Evolutionary conservation across 441 rosid genomes (phyloP).

Genomic region (Raphanus hybrid): DNA sequence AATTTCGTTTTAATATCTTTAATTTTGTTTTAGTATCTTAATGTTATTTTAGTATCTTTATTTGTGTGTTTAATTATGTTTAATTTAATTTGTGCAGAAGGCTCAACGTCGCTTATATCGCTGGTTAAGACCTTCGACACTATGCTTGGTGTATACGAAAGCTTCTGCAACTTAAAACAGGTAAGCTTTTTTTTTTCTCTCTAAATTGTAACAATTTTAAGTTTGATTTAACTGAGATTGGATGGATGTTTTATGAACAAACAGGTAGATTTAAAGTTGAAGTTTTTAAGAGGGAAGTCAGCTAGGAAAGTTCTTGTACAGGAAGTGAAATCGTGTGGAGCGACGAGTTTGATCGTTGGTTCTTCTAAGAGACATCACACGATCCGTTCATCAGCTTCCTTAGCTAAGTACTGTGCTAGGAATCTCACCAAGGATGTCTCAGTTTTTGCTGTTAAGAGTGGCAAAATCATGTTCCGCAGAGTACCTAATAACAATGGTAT

Average conservation of each 20-base stretch:
- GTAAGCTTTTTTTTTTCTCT: slow-evolving; percentile 33
- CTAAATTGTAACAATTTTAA: background rate
- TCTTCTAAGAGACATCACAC: slow-evolving; percentile 57
- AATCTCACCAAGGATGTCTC: slow-evolving; percentile 61
- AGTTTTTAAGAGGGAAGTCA: slow-evolving; percentile 81
- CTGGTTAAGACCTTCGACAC: slow-evolving; percentile 79
- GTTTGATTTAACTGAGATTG: background rate
- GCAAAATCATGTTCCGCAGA: slow-evolving; percentile 73
- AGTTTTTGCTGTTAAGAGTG: slow-evolving; percentile 72
- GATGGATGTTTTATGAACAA: background rate
- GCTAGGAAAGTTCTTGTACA: slow-evolving; percentile 66
- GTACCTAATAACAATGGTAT: slow-evolving; percentile 44
- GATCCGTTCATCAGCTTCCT: slow-evolving; percentile 62
- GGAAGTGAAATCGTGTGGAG: slow-evolving; percentile 69
- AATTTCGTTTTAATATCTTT: background rate
- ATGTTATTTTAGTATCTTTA: background rate
- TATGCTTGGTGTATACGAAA: slow-evolving; percentile 79
- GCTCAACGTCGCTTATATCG: slow-evolving; percentile 70
- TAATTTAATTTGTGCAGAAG: slow-evolving; percentile 44
- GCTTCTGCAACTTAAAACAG: slow-evolving; percentile 97
- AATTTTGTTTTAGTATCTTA: background rate
- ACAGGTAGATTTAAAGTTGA: slow-evolving; percentile 91
- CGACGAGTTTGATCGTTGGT: slow-evolving; percentile 71
- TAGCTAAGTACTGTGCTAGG: slow-evolving; percentile 84
- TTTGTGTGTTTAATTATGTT: background rate